Conservation (phyloP, 805 yeast genomes). For the Metschnikowia gruessii region DNA sequence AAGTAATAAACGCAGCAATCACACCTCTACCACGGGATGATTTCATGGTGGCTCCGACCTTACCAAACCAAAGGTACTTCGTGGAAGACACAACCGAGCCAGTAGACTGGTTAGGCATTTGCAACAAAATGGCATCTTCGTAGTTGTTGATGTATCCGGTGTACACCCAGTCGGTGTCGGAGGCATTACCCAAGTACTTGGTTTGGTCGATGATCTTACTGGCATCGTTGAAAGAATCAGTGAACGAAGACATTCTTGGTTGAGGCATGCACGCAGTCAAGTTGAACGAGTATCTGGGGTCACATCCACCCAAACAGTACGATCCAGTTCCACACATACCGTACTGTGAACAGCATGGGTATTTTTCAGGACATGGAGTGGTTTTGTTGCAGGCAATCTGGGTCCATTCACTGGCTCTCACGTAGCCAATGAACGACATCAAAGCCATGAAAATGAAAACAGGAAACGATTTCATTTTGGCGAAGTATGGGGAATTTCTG, state of each 20-base stretch:
- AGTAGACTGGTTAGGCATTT: slow-evolving; percentile 72
- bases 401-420: slow-evolving; percentile 11
- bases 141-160: slow-evolving; percentile 51
- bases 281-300: slow-evolving; percentile 65
- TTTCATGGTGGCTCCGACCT: slow-evolving; percentile 63
- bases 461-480: slow-evolving; percentile 11
- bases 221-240: slow-evolving; percentile 40
- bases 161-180: slow-evolving; percentile 66
- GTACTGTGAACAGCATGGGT: slow-evolving; percentile 83
- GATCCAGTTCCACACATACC: slow-evolving; percentile 80
- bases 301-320: slow-evolving; percentile 85
- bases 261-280: slow-evolving; percentile 77
- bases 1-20: slow-evolving; percentile 74
- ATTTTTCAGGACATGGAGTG: slow-evolving; percentile 62
- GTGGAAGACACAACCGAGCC: slow-evolving; percentile 85
- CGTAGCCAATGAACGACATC: slow-evolving; percentile 10
- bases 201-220: slow-evolving; percentile 25
- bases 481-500: neutral
- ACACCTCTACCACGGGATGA: slow-evolving; percentile 79
- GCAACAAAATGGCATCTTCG: slow-evolving; percentile 56
- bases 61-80: slow-evolving; percentile 85
- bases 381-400: slow-evolving; percentile 49
- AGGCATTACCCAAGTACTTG: slow-evolving; percentile 67
- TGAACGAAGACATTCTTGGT: slow-evolving; percentile 63
- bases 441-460: slow-evolving; percentile 6